Evolutionary conservation across 768 basidiomycete species (phyloP), one percentile per base, ranked within the genome.

Genomic region (Dioszegia crocea): DNA sequence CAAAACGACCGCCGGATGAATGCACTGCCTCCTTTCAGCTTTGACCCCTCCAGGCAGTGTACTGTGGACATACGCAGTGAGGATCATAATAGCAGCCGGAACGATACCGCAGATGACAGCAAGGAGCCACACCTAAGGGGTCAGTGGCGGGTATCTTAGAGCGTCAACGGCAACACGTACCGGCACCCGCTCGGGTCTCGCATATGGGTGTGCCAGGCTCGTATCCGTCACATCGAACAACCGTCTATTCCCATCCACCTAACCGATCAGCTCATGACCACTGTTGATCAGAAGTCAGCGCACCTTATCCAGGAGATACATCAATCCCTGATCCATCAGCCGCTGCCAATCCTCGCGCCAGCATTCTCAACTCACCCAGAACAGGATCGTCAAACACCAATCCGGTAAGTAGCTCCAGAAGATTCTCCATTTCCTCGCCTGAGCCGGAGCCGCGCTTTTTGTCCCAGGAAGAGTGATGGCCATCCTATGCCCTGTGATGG

Each of bases 251-350:
- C 67, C 71, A 21, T 67, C 56, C 21, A 70, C 56, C 68, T 67
- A 48, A 24, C 16, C 19, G 17, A 55, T 36, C 51, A 41, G 57
- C 40, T 51, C 23, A 21, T 14, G 6, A 44, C 31, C 24, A 43
- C 40, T 36, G 26, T 8, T 23, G 19, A 29, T 10, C 26, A 26
- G 12, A 21, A 2, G 43, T 47, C 19, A 52, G 64, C 64, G 26
- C 16, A 68, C 64, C 46, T 69, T 72, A 63, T 97, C 74, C 1
- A 75, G 61, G 16, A 70, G 61, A 46, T 75, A 75, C 57, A 75
- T 71, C 17, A 75, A 51, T 9, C 61, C 66, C 68, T 68, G 30
- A 30, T 30, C 23, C 10, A 45, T 56, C 38, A 56, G 54, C 54
- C 45, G 4, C n/a, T n/a, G n/a, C n/a, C 4, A 23, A 12, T 14